A percentile compares a stretch with the other conserved stretches of the same genome.
phyloP scores from a whole-genome alignment of 306 rosid species.

The Gynostemma pentaphyllum region DNA sequence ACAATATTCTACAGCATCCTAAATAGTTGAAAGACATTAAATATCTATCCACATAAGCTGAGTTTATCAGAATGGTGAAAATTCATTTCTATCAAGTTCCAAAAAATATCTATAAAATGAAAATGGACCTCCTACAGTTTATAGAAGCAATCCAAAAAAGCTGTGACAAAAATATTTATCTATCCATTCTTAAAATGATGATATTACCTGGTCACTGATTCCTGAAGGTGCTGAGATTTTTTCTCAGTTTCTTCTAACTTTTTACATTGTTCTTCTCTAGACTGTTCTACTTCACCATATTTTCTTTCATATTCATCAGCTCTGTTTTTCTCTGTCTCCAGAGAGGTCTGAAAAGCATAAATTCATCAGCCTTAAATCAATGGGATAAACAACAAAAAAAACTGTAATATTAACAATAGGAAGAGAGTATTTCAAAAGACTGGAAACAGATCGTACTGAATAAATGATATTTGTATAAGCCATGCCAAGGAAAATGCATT shows the following conservation, averaged over 20 bases:
- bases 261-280: constrained; percentile 61
- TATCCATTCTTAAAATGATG: constrained; percentile 21
- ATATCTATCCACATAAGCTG: not conserved
- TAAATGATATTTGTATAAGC: too few relatives aligned
- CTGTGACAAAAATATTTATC: not conserved
- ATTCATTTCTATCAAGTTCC: not conserved
- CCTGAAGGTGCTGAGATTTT: constrained; percentile 85
- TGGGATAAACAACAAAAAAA: constrained; percentile 7
- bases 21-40: not conserved
- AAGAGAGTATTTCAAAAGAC: not conserved
- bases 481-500: too few relatives aligned
- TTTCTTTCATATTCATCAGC: constrained; percentile 49
- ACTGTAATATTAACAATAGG: not conserved
- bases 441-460: too few relatives aligned
- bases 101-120: constrained; percentile 19
- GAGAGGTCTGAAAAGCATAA: constrained; percentile 60
- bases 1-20: not conserved
- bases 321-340: constrained; percentile 53
- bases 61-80: not conserved
- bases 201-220: constrained; percentile 84
- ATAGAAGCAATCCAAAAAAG: constrained; percentile 12
- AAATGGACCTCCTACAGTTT: constrained; percentile 17
- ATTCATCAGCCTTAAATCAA: constrained; percentile 16
- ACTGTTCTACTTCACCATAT: constrained; percentile 59
- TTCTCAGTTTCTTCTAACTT: constrained; percentile 66